Evolutionary conservation across 805 yeast genomes (phyloP).

Genomic region (Zygosaccharomyces pseudorouxii): DNA sequence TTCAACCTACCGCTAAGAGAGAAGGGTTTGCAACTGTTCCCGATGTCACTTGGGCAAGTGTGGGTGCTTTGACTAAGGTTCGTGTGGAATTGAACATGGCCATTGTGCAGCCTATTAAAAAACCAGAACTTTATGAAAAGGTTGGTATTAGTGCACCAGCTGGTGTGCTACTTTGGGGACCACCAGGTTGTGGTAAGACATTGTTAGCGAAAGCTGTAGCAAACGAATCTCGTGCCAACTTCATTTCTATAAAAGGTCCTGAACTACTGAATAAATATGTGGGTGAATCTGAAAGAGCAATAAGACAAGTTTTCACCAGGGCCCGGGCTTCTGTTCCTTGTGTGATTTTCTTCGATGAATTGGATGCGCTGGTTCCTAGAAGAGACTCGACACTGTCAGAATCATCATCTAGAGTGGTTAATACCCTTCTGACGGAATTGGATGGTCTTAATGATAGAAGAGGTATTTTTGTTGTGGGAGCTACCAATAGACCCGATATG

Average conservation of each 20-base stretch:
- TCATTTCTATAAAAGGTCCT: conserved; percentile 94
- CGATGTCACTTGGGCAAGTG: conserved; percentile 92
- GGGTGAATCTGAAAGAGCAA: conserved; percentile 93
- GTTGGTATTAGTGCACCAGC: conserved; percentile 97
- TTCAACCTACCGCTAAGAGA: conserved; percentile 95
- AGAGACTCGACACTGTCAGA: conserved; percentile 87
- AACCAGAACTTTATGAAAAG: conserved; percentile 81
- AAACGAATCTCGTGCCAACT: conserved; percentile 92
- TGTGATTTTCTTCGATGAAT: conserved; percentile 90
- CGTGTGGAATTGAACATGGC: conserved; percentile 95
- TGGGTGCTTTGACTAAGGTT: conserved; percentile 79
- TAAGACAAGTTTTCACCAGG: conserved; percentile 85
- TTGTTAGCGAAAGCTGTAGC: conserved; percentile 96
- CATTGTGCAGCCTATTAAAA: conserved; percentile 90
- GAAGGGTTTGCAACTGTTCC: conserved; percentile 99
- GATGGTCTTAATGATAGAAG: conserved; percentile 91
- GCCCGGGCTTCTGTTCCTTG: conserved; percentile 94
- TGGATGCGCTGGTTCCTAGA: conserved; percentile 93
- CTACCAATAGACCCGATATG: conserved; percentile 97
- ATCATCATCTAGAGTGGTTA: conserved; percentile 88
- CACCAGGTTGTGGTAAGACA: conserved; percentile 99
- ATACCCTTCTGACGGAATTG: conserved; percentile 86
- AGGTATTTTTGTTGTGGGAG: conserved; percentile 93
- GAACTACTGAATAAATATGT: conserved; percentile 91
- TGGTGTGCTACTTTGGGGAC: conserved; percentile 98